Conservation (phyloP, 2,329 filamentous ascomycete genomes). For the Venturia carpophila region DNA sequence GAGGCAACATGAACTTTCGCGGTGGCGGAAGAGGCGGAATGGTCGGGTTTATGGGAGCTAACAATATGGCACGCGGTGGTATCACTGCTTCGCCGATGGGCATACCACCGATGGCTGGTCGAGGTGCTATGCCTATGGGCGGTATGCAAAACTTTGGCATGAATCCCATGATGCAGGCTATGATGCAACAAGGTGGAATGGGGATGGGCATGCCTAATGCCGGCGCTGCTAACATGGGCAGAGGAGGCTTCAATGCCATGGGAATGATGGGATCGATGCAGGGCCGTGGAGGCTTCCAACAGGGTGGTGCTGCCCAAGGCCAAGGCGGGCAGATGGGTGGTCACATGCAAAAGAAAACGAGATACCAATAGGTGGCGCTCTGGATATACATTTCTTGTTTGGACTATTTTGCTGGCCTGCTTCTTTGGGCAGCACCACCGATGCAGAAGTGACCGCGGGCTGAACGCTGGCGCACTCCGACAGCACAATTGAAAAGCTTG, state of each 20-base stretch:
- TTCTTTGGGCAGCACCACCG: not conserved
- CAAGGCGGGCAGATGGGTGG: slow-evolving; percentile 6
- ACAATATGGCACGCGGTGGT: slow-evolving; percentile 34
- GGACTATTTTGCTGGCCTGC: not conserved
- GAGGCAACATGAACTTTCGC: slow-evolving; percentile 24
- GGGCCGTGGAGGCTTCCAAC: slow-evolving; percentile 1
- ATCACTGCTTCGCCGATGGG: slow-evolving; percentile 30
- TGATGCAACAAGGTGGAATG: slow-evolving; percentile 13
- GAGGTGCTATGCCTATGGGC: slow-evolving; percentile 26
- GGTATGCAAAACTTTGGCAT: slow-evolving; percentile 10
- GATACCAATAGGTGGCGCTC: not conserved
- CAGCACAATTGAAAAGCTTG: not conserved
- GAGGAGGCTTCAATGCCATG: slow-evolving; percentile 7
- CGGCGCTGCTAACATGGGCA: slow-evolving; percentile 1
- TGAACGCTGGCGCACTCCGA: not conserved
- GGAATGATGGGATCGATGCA: slow-evolving; percentile 14
- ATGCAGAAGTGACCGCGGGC: not conserved
- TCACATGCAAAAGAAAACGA: slow-evolving; percentile 3
- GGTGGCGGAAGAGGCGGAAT: slow-evolving; percentile 33
- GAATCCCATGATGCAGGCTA: slow-evolving; percentile 4
- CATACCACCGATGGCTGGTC: slow-evolving; percentile 37
- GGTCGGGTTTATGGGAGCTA: slow-evolving; percentile 21
- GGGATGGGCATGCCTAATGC: slow-evolving; percentile 6
- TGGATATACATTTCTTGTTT: not conserved
- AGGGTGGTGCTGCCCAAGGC: not conserved